Evolutionary conservation across 306 rosid species (phyloP).

Genomic region (Lagenaria siceraria): DNA sequence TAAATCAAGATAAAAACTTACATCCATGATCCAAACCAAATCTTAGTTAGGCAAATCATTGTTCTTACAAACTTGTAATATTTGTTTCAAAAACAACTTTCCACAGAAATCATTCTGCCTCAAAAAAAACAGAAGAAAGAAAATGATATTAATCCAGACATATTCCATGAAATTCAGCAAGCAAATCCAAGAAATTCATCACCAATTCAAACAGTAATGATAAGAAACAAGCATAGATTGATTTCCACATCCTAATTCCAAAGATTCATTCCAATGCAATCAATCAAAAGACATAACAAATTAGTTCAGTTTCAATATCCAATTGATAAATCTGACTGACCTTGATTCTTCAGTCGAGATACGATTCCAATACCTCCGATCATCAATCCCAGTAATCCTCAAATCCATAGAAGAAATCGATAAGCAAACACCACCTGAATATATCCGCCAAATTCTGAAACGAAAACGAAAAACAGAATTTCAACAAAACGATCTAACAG

Average conservation of each 20-base stretch:
- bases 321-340: slow-evolving; percentile 33
- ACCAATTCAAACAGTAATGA: slow-evolving; percentile 12
- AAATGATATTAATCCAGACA: not conserved
- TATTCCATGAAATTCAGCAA: not conserved
- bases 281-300: not conserved
- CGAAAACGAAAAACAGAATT: not conserved
- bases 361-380: slow-evolving; percentile 61
- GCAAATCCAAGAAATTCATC: slow-evolving; percentile 4
- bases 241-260: slow-evolving; percentile 5
- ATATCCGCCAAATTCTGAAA: slow-evolving; percentile 79
- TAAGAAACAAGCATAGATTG: slow-evolving; percentile 11
- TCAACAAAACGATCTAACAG: not conserved
- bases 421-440: slow-evolving; percentile 60
- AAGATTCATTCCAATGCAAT: not conserved
- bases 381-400: slow-evolving; percentile 77
- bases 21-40: not conserved
- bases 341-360: slow-evolving; percentile 21
- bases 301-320: not conserved
- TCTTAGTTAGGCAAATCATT: not conserved
- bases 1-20: not conserved
- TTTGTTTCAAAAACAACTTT: not conserved
- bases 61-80: not conserved
- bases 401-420: slow-evolving; percentile 63
- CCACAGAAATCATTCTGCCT: not conserved
- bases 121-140: not conserved